Conservation (phyloP, 148 eudicot species). For the Rhododendron kiyosumense region DNA sequence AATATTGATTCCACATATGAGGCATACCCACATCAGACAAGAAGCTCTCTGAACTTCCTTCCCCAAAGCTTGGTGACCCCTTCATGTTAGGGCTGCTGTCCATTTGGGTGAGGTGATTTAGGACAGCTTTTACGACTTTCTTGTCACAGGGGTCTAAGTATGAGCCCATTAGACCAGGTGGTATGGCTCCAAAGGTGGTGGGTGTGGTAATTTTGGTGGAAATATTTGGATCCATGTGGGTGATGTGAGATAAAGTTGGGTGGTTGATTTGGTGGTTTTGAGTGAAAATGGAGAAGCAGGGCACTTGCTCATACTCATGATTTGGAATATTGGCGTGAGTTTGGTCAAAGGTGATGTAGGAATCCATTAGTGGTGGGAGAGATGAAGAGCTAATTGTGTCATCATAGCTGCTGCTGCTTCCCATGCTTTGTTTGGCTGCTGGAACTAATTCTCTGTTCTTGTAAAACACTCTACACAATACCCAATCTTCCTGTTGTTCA, state of each 20-base stretch:
- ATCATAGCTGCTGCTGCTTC: conserved; percentile 12
- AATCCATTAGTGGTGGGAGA: conserved; percentile 40
- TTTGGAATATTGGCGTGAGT: background rate
- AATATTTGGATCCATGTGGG: conserved; percentile 17
- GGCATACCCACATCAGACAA: conserved; percentile 55
- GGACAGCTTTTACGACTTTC: conserved; percentile 46
- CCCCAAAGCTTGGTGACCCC: conserved; percentile 41
- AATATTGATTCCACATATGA: conserved; percentile 50
- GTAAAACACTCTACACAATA: conserved; percentile 39
- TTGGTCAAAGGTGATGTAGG: conserved; percentile 31
- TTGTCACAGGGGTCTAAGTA: conserved; percentile 30
- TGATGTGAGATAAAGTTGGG: conserved; percentile 20
- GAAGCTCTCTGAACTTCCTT: conserved; percentile 53
- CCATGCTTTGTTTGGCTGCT: conserved; percentile 18
- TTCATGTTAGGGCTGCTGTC: conserved; percentile 19
- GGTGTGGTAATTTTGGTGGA: conserved; percentile 3
- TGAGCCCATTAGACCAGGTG: background rate
- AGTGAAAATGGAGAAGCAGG: conserved; percentile 42
- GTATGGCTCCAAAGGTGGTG: conserved; percentile 7
- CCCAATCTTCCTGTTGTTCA: conserved; percentile 39
- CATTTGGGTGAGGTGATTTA: conserved; percentile 49
- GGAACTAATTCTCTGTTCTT: conserved; percentile 23
- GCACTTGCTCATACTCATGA: conserved; percentile 31
- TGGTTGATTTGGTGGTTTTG: background rate
- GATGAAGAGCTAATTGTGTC: conserved; percentile 28